These are phyloP conservation scores for Pythium plurisporium DNA, from an alignment of 352 stramenopile species.

Conservation along the genomic window DNA sequence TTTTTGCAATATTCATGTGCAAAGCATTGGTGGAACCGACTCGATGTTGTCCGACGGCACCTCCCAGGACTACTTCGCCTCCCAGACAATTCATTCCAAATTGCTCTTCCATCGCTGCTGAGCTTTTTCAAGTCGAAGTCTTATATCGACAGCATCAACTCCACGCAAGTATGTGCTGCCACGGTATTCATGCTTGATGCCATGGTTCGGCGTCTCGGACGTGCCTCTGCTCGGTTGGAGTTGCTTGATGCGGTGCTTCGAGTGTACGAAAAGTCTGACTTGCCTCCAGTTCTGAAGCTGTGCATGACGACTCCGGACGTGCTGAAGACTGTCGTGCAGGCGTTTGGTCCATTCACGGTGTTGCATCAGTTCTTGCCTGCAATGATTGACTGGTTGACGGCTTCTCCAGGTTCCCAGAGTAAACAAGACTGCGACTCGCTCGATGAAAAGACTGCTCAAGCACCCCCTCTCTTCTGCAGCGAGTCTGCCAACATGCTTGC, in stretches of 20 bases:
- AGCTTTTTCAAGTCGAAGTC: slow-evolving; percentile 47
- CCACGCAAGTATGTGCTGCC: slow-evolving; percentile 35
- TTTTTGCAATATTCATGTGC: slow-evolving; percentile 32
- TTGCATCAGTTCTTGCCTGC: slow-evolving; percentile 56
- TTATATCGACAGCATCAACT: slow-evolving; percentile 35
- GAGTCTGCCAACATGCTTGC: slow-evolving; percentile 44
- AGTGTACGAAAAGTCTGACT: slow-evolving; percentile 51
- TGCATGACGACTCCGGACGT: slow-evolving; percentile 49
- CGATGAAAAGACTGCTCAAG: slow-evolving; percentile 4
- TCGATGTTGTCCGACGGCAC: slow-evolving; percentile 27
- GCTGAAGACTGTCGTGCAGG: slow-evolving; percentile 20
- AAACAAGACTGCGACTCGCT: not conserved
- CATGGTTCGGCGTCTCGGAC: slow-evolving; percentile 39
- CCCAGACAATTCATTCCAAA: slow-evolving; percentile 35
- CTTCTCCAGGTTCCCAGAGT: slow-evolving; percentile 16
- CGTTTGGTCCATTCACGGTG: slow-evolving; percentile 43
- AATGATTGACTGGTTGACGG: slow-evolving; percentile 60
- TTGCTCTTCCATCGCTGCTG: slow-evolving; percentile 45
- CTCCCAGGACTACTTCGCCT: slow-evolving; percentile 40
- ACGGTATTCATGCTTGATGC: slow-evolving; percentile 54
- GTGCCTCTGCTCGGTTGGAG: slow-evolving; percentile 23
- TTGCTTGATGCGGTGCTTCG: slow-evolving; percentile 43
- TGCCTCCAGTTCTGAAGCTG: slow-evolving; percentile 34
- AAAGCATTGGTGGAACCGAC: slow-evolving; percentile 39
- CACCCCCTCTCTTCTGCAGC: slow-evolving; percentile 31